Evolutionary conservation across 163 green algal species (phyloP).

Genomic region (Scenedesmus sp.): DNA sequence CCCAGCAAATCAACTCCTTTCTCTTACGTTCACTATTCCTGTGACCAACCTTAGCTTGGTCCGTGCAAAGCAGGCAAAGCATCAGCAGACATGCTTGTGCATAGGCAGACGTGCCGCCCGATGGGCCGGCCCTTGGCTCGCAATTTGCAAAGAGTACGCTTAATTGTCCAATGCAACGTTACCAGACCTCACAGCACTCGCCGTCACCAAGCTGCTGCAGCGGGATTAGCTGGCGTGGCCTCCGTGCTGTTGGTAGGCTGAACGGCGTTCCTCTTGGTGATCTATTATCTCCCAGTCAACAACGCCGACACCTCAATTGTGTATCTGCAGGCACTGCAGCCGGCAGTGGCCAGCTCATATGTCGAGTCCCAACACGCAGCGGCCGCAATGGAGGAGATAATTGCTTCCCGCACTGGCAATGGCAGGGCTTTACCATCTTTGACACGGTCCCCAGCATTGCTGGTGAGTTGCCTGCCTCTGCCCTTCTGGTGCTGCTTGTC

Average conservation of each 20-base stretch:
- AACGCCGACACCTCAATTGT: conserved; percentile 5
- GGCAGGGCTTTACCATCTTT: conserved; percentile 21
- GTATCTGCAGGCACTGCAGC: conserved; percentile 3
- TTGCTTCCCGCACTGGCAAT: conserved; percentile 23
- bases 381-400: conserved; percentile 42
- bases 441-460: conserved; percentile 25
- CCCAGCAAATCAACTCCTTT: too few relatives aligned
- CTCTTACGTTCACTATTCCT: too few relatives aligned
- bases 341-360: conserved; percentile 22
- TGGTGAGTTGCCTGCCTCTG: neutral
- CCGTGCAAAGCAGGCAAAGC: neutral
- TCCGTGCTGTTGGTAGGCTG: conserved; percentile 1
- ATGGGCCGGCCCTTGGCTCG: neutral
- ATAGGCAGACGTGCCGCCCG: neutral
- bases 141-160: neutral
- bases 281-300: neutral
- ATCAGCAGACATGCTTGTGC: conserved; percentile 12
- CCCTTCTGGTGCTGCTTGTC: neutral
- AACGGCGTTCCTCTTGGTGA: neutral
- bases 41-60: neutral
- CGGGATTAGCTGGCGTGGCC: neutral
- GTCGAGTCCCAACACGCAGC: neutral
- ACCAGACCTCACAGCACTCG: neutral
- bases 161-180: neutral
- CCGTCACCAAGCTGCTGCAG: neutral